Evolutionary conservation across 1,139 yeast genomes (phyloP).

Genomic region (Diutina siamensis): DNA sequence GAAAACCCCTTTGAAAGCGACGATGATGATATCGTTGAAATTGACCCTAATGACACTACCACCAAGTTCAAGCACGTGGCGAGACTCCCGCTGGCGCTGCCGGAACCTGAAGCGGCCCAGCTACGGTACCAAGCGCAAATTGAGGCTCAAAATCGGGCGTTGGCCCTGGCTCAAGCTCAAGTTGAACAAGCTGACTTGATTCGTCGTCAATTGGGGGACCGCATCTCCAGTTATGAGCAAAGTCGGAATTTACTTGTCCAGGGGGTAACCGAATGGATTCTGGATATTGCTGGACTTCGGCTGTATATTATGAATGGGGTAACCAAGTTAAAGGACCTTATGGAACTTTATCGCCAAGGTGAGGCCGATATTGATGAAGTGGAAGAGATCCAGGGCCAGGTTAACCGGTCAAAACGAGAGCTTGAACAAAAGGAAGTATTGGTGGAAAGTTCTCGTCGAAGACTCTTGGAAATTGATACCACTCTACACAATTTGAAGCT

Average conservation of each 20-base stretch:
- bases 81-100: not conserved
- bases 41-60: not conserved
- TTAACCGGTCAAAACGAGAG: not conserved
- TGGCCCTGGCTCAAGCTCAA: not conserved
- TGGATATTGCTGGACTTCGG: not conserved
- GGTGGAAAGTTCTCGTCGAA: not conserved
- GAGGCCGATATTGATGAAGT: not conserved
- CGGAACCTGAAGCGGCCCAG: not conserved
- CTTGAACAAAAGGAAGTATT: not conserved
- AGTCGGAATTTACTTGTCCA: not conserved
- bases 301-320: not conserved
- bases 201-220: not conserved
- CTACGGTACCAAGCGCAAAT: not conserved
- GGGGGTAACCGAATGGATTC: not conserved
- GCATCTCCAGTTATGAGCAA: not conserved
- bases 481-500: not conserved
- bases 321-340: not conserved
- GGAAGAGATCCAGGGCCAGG: not conserved
- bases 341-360: not conserved
- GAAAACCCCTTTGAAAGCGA: not conserved
- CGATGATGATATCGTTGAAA: constrained; percentile 2
- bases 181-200: not conserved
- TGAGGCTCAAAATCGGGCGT: not conserved
- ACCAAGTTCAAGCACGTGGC: not conserved
- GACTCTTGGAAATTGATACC: not conserved